phyloP scores from a whole-genome alignment of 2,329 filamentous ascomycete species.

The Penicillium sp. region DNA sequence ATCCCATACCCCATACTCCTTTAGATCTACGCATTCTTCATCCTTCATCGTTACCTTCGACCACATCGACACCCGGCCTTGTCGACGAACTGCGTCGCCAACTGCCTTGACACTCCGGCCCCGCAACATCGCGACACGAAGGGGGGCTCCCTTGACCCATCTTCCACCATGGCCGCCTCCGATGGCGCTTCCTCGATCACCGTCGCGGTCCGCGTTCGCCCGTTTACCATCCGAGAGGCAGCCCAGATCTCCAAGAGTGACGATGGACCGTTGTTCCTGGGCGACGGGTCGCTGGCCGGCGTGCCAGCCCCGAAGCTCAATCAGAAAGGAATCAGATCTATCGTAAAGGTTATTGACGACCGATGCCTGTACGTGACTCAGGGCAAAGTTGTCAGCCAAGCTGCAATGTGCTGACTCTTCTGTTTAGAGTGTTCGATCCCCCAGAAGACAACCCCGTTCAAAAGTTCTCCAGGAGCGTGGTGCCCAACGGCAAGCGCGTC shows the following conservation, averaged over 20 bases:
- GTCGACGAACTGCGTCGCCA: conserved; percentile 20
- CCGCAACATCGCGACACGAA: conserved; percentile 21
- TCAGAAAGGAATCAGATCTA: conserved; percentile 80
- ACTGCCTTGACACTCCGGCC: conserved; percentile 22
- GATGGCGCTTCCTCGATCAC: conserved; percentile 51
- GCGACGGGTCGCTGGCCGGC: conserved; percentile 90
- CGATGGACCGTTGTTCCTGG: conserved; percentile 87
- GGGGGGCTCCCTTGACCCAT: conserved; percentile 13
- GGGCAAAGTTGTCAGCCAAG: too few relatives aligned
- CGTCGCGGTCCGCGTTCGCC: conserved; percentile 59
- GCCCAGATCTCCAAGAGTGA: conserved; percentile 77
- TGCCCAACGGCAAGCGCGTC: conserved; percentile 81
- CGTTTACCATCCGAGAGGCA: conserved; percentile 83
- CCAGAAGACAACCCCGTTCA: conserved; percentile 92
- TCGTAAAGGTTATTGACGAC: conserved; percentile 95
- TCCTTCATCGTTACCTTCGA: conserved; percentile 18
- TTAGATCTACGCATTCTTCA: conserved; percentile 33
- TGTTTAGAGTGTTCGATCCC: conserved; percentile 82
- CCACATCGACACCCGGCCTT: conserved; percentile 19
- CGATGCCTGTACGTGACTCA: conserved; percentile 86
- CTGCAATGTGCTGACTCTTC: conserved; percentile 17
- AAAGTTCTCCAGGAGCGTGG: conserved; percentile 76
- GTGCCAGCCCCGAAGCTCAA: conserved; percentile 79
- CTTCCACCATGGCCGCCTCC: conserved; percentile 39
- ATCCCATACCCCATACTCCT: conserved; percentile 26